A percentile compares a stretch with the other conserved stretches of the same genome.
phyloP scores from a whole-genome alignment of 352 stramenopile genomes.

The Globisporangium irregulare region DNA sequence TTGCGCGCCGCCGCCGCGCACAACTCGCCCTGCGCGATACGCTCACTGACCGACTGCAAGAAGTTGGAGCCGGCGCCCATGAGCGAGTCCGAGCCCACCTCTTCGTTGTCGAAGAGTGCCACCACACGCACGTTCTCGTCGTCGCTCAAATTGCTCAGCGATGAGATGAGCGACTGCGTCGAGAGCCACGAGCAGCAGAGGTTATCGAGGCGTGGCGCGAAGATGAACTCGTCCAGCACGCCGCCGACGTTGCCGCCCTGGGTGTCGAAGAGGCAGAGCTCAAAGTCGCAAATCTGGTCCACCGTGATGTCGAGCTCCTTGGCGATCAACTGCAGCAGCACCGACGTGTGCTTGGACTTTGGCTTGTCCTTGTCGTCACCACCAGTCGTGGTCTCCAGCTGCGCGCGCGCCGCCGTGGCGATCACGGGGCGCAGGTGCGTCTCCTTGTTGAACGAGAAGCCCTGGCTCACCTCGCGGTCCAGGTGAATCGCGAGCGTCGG shows the following conservation, averaged over 20 bases:
- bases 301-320: slow-evolving; percentile 82
- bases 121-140: slow-evolving; percentile 89
- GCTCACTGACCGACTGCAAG: slow-evolving; percentile 58
- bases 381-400: slow-evolving; percentile 73
- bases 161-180: slow-evolving; percentile 81
- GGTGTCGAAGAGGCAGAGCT: slow-evolving; percentile 96
- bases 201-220: slow-evolving; percentile 97
- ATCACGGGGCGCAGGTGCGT: slow-evolving; percentile 95
- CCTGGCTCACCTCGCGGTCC: slow-evolving; percentile 83
- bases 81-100: slow-evolving; percentile 91
- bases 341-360: slow-evolving; percentile 87
- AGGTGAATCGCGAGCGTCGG: slow-evolving; percentile 98
- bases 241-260: slow-evolving; percentile 92
- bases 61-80: slow-evolving; percentile 86
- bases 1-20: slow-evolving; percentile 54
- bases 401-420: slow-evolving; percentile 69
- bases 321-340: slow-evolving; percentile 92
- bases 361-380: slow-evolving; percentile 42
- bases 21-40: slow-evolving; percentile 59
- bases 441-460: slow-evolving; percentile 96
- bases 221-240: slow-evolving; percentile 94
- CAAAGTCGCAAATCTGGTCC: slow-evolving; percentile 94
- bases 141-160: slow-evolving; percentile 59
- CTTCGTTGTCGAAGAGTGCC: slow-evolving; percentile 99
- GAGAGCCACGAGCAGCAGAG: slow-evolving; percentile 94